These are phyloP conservation scores for Areca catechu DNA, from an alignment of 176 grass and related monocot species.

Conservation along the genomic window DNA sequence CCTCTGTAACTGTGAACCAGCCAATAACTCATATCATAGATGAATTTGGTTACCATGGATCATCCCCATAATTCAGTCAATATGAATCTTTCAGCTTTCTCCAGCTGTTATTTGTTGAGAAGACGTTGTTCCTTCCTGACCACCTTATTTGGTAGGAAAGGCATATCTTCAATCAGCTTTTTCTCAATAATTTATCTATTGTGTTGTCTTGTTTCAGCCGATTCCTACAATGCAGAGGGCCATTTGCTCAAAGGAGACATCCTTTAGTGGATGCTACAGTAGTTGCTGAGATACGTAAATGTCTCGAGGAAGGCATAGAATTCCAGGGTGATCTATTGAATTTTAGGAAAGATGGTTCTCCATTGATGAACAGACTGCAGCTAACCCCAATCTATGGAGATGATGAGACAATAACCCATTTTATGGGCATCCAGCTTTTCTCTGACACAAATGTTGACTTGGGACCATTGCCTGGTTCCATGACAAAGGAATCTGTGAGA, in stretches of 20 bases:
- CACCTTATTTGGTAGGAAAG: no score
- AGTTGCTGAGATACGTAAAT: conserved; percentile 53
- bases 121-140: no score
- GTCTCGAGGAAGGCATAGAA: conserved; percentile 56
- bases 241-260: conserved; percentile 77
- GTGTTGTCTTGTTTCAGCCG: conserved; percentile 44
- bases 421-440: conserved; percentile 86
- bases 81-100: no score
- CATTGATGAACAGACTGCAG: conserved; percentile 78
- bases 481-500: conserved; percentile 23
- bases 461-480: conserved; percentile 25
- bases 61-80: no score
- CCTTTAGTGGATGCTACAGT: conserved; percentile 60
- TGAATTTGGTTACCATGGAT: no score
- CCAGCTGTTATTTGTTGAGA: no score
- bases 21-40: no score
- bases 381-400: conserved; percentile 80
- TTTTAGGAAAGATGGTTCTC: conserved; percentile 83
- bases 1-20: no score
- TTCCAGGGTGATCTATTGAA: conserved; percentile 82
- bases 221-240: conserved; percentile 84
- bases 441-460: conserved; percentile 57
- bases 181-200: no score
- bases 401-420: conserved; percentile 67
- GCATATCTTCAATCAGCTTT: no score